Evolutionary conservation across 148 eudicot species (phyloP).

Genomic region (Polygonum maritimum): DNA sequence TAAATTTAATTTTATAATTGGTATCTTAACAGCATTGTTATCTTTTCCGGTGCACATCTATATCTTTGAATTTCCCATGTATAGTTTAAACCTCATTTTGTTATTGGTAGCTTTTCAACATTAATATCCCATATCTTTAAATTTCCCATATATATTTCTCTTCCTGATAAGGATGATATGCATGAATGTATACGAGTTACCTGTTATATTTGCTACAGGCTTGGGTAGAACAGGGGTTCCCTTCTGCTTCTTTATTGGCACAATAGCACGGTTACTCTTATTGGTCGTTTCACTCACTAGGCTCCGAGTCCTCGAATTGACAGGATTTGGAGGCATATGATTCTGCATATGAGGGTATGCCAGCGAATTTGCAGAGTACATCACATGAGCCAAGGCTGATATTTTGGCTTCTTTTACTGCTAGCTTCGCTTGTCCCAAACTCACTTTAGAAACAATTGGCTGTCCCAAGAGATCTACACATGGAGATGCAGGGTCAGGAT

Average conservation of each 20-base stretch:
- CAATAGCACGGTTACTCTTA: slow-evolving; percentile 7
- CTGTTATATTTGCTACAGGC: slow-evolving; percentile 7
- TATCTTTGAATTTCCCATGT: no score
- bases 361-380: slow-evolving; percentile 11
- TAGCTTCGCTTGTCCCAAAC: slow-evolving; percentile 10
- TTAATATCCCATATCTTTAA: no score
- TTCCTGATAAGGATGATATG: neutral
- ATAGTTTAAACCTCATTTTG: no score
- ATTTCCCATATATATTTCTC: no score
- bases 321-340: slow-evolving; percentile 7
- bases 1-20: no score
- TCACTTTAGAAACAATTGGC: slow-evolving; percentile 18
- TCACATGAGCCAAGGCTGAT: slow-evolving; percentile 13
- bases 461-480: slow-evolving; percentile 16
- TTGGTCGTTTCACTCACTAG: slow-evolving; percentile 13
- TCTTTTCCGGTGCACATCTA: no score
- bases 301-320: slow-evolving; percentile 1
- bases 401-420: slow-evolving; percentile 9
- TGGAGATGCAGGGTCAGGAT: neutral
- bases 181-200: slow-evolving; percentile 8
- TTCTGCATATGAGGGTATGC: slow-evolving; percentile 16
- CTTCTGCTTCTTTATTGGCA: slow-evolving; percentile 13
- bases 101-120: no score
- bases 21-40: no score
- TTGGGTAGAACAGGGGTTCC: slow-evolving; percentile 14